Evolutionary conservation across 345 rosid species (phyloP).

Genomic region (Iberis pinnata): DNA sequence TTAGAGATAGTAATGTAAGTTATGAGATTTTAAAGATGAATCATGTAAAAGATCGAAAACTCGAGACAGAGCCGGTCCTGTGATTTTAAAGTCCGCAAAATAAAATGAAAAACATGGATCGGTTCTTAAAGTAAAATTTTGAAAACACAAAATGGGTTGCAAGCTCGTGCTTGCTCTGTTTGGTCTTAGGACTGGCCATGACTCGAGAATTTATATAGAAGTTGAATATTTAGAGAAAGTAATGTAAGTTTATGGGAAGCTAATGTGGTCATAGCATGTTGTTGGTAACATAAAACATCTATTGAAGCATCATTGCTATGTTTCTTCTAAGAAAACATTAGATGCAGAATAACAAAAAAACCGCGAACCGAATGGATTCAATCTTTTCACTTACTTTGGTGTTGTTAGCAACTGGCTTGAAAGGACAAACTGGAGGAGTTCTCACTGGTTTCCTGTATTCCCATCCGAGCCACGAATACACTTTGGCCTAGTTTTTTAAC

Average conservation of each 20-base stretch:
- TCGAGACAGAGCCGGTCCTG: no score
- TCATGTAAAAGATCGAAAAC: no score
- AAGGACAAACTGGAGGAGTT: slow-evolving; percentile 81
- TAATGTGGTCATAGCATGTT: background rate
- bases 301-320: no score
- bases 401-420: slow-evolving; percentile 45
- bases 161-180: no score
- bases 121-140: no score
- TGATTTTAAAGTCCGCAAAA: no score
- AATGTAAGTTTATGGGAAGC: slow-evolving; percentile 1
- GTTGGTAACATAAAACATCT: no score
- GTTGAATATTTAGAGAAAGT: background rate
- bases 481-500: slow-evolving; percentile 45
- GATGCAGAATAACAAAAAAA: background rate
- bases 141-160: no score
- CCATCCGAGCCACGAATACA: slow-evolving; percentile 77
- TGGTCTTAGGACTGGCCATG: no score
- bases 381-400: slow-evolving; percentile 38
- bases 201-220: background rate
- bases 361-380: background rate
- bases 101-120: no score
- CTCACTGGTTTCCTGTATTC: slow-evolving; percentile 87
- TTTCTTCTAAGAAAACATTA: no score
- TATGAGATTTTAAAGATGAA: no score
- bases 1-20: background rate